Evolutionary conservation across 2,329 filamentous ascomycete species (phyloP), one percentile per base, ranked within the genome.

Genomic region (Penicillium sp.): DNA sequence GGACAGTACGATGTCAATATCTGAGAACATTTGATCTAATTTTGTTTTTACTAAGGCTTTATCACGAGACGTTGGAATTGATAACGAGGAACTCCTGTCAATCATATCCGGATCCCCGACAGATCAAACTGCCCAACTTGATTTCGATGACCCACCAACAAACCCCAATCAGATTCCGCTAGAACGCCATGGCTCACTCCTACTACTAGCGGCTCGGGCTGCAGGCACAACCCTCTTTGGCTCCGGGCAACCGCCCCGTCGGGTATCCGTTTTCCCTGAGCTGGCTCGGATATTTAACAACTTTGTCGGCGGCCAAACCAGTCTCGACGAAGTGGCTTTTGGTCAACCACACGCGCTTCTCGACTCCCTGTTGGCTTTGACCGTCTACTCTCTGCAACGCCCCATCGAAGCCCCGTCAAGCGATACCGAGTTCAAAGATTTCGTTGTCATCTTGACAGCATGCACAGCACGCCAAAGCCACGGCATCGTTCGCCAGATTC

Each of bases 131-230:
- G 71, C 77, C 3, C 78, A 76, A 4, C 71, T 77, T 4, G 78
- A 81, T 52, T 84, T 86, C 63, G 82, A 84, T 38, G 82, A 85
- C 17, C 78, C 81, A 8, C 84, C 84, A 3, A 73, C 73, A 21
- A 77, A 77, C 17, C 78, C 80, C 6, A 77, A 78, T 19, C 81
- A 84, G 40, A 84, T 86, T 46, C 81, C 82, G 0, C 70, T 86
- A 0, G 84, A 84, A 46, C 78, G 82, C 45, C 79, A 82, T 37
- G 84, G 83, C 1, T 78, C 82, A 15, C 68, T 86, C 12, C 72
- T 85, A 15, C 73, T 86, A 5, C 77, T 84, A 50, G 76, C 82
- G 2, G 82, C 82, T n/a, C 77, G 81, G 15, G 76, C 77, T 25
- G 78, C 81, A 1, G 79, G 80, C 10, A 74, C 77, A 27, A 74